Evolutionary conservation across 495 filamentous ascomycete species (phyloP).

Genomic region (Penicilliopsis zonata): DNA sequence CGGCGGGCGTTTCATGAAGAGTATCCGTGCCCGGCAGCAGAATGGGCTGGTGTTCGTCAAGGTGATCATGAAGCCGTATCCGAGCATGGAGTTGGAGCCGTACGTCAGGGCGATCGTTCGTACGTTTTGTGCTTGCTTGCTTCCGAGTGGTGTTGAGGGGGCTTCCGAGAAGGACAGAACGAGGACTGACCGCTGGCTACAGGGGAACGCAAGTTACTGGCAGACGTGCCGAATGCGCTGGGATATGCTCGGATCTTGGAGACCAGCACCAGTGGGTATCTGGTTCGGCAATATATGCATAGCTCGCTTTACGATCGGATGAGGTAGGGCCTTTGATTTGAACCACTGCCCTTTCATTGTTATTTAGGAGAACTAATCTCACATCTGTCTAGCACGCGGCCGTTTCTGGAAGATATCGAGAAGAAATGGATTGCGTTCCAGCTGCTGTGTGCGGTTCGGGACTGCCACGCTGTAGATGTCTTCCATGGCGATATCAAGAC

Average conservation of each 20-base stretch:
- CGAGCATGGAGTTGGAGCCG: constrained; percentile 59
- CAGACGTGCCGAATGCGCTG: constrained; percentile 82
- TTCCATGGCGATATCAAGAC: constrained; percentile 99
- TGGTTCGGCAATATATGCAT: constrained; percentile 93
- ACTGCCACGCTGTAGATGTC: constrained; percentile 82
- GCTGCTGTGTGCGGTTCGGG: constrained; percentile 80
- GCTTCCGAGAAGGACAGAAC: no score
- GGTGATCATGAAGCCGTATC: constrained; percentile 82
- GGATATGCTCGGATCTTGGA: constrained; percentile 83
- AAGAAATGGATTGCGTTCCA: constrained; percentile 99
- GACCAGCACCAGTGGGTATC: constrained; percentile 79
- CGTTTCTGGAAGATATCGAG: constrained; percentile 93
- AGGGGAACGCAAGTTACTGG: constrained; percentile 72
- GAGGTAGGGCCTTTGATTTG: constrained; percentile 44
- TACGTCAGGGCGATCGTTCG: constrained; percentile 65
- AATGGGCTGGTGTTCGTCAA: constrained; percentile 90
- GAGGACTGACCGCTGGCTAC: constrained; percentile 12
- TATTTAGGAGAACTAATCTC: background rate
- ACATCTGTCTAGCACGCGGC: constrained; percentile 61
- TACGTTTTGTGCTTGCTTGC: constrained; percentile 29
- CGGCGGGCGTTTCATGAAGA: constrained; percentile 93
- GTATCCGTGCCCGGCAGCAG: constrained; percentile 75
- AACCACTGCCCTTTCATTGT: no score
- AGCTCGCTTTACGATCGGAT: constrained; percentile 96
- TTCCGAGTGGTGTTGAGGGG: no score